These are phyloP conservation scores for Aureobasidium lini DNA, from an alignment of 2,329 filamentous ascomycete genomes.

Conservation along the genomic window DNA sequence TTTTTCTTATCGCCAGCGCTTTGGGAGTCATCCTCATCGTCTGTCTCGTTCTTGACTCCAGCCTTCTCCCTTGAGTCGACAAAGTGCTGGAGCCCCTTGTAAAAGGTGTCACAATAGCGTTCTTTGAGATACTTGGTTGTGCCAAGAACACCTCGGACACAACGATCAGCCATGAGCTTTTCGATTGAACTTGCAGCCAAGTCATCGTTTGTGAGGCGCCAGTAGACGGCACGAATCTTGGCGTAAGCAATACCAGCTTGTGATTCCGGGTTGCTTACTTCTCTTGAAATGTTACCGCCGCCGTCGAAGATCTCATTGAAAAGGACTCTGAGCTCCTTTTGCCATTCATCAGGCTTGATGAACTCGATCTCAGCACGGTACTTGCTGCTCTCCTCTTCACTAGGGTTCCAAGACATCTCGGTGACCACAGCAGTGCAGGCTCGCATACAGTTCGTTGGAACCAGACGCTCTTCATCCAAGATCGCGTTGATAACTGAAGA, in stretches of 20 bases:
- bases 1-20: constrained; percentile 24
- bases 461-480: constrained; percentile 52
- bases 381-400: constrained; percentile 27
- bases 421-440: constrained; percentile 57
- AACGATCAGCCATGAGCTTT: constrained; percentile 35
- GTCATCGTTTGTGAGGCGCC: constrained; percentile 35
- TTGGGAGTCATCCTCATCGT: constrained; percentile 21
- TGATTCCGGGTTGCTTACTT: constrained; percentile 35
- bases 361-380: constrained; percentile 55
- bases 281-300: constrained; percentile 32
- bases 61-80: constrained; percentile 50
- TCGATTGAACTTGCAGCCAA: constrained; percentile 29
- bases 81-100: constrained; percentile 40
- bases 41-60: background rate
- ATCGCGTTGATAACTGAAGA: constrained; percentile 57
- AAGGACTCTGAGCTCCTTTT: constrained; percentile 43
- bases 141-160: constrained; percentile 40
- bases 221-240: constrained; percentile 46
- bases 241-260: constrained; percentile 44
- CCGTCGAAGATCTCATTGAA: constrained; percentile 41
- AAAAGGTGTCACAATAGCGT: constrained; percentile 35
- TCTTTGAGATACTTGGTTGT: constrained; percentile 35
- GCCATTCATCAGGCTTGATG: constrained; percentile 46
- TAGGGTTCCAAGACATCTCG: constrained; percentile 51
- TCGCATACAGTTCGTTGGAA: constrained; percentile 51